phyloP scores from a whole-genome alignment of 2,329 filamentous ascomycete species.

The Colletotrichum chlorophyti region DNA sequence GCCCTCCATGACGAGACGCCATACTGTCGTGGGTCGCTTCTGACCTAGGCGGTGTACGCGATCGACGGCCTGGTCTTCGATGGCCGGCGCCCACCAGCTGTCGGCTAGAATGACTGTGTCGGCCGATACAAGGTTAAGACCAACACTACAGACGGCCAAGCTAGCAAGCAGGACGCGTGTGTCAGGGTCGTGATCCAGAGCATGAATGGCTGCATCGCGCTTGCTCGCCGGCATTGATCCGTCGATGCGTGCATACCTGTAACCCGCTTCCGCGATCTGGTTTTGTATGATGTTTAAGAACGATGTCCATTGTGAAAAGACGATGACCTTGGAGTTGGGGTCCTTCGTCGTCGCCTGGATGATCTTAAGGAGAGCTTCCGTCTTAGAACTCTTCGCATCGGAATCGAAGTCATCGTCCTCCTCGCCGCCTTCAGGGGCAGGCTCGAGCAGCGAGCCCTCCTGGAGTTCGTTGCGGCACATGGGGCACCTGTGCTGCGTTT shows the following conservation, averaged over 20 bases:
- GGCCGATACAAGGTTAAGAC: slow-evolving; percentile 84
- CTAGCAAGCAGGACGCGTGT: slow-evolving; percentile 83
- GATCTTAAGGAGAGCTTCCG: slow-evolving; percentile 79
- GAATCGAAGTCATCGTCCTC: slow-evolving; percentile 62
- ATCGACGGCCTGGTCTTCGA: slow-evolving; percentile 91
- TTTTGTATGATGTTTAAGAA: slow-evolving; percentile 76
- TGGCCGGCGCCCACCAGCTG: slow-evolving; percentile 90
- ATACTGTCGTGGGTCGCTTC: slow-evolving; percentile 78
- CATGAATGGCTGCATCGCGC: slow-evolving; percentile 75
- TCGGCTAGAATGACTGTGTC: slow-evolving; percentile 86
- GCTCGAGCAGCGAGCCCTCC: slow-evolving; percentile 67
- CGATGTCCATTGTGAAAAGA: slow-evolving; percentile 81
- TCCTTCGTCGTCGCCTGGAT: slow-evolving; percentile 73
- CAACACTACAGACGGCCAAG: slow-evolving; percentile 82
- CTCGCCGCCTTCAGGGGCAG: slow-evolving; percentile 60
- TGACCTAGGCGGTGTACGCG: slow-evolving; percentile 88
- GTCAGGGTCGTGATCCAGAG: slow-evolving; percentile 70
- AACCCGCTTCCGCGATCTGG: slow-evolving; percentile 65
- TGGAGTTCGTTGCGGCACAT: slow-evolving; percentile 78
- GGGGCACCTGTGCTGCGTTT: slow-evolving; percentile 80
- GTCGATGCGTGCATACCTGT: slow-evolving; percentile 77
- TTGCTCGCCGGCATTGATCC: slow-evolving; percentile 75
- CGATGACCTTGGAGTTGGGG: slow-evolving; percentile 69
- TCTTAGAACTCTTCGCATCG: slow-evolving; percentile 79
- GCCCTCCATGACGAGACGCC: slow-evolving; percentile 80